A percentile compares a stretch with the other conserved stretches of the same genome.
phyloP scores from a whole-genome alignment of 345 rosid species.

The Hibiscus tridactylites region DNA sequence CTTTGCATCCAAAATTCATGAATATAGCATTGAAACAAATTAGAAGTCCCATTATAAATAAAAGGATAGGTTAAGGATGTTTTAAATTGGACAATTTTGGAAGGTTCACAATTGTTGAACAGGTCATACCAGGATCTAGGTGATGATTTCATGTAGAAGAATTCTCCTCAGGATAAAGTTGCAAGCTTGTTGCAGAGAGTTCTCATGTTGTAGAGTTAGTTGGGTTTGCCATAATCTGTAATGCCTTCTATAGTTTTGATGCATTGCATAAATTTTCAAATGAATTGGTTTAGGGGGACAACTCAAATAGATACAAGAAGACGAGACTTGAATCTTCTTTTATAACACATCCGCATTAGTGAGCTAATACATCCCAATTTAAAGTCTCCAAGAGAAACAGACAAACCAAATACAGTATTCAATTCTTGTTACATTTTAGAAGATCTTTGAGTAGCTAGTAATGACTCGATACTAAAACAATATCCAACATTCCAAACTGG shows the following conservation, averaged over 20 bases:
- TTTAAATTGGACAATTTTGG: background rate
- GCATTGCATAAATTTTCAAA: background rate
- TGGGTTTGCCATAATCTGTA: background rate
- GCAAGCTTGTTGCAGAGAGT: background rate
- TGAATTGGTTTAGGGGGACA: background rate
- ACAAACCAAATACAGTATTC: background rate
- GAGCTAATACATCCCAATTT: background rate
- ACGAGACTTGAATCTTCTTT: background rate
- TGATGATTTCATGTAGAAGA: background rate
- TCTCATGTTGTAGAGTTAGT: background rate
- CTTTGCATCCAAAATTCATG: background rate
- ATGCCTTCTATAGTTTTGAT: background rate
- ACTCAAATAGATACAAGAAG: background rate
- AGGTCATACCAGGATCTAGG: background rate
- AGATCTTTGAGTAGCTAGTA: background rate
- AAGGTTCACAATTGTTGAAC: background rate
- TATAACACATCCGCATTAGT: background rate
- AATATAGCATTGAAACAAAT: background rate
- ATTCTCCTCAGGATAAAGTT: background rate
- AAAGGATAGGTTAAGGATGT: no score
- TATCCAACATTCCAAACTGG: background rate
- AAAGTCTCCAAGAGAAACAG: background rate
- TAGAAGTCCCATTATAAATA: background rate
- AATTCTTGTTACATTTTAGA: background rate
- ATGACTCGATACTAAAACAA: background rate